A percentile compares a stretch with the other conserved stretches of the same genome.
phyloP scores from a whole-genome alignment of 202 grass and related monocot species.

The Schoenoplectus triqueter region DNA sequence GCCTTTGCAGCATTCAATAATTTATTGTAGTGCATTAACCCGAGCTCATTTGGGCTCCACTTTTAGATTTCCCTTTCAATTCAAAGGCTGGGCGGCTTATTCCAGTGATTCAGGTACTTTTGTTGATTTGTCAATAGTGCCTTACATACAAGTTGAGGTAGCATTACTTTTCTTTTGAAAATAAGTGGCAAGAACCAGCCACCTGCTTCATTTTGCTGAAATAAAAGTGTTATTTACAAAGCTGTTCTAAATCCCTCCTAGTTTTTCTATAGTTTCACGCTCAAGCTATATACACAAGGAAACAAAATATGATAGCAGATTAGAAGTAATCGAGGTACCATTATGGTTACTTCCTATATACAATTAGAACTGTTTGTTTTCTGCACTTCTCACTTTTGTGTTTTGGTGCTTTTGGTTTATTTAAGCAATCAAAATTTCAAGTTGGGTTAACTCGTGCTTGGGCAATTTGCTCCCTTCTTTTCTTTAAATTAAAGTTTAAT shows the following conservation, averaged over 20 bases:
- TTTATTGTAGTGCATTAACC: slow-evolving; percentile 50
- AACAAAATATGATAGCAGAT: background rate
- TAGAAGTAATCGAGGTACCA: background rate
- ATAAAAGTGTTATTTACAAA: background rate
- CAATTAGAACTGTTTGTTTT: slow-evolving; percentile 4
- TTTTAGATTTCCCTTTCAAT: slow-evolving; percentile 44
- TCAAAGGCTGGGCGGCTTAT: slow-evolving; percentile 55
- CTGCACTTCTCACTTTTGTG: slow-evolving; percentile 29
- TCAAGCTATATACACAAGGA: no score
- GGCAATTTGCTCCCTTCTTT: background rate
- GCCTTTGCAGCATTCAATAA: slow-evolving; percentile 32
- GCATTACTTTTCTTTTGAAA: background rate
- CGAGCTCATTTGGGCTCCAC: slow-evolving; percentile 33
- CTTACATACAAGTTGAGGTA: background rate
- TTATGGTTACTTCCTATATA: background rate
- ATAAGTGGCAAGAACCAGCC: background rate
- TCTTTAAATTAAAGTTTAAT: slow-evolving; percentile 9
- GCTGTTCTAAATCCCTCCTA: background rate
- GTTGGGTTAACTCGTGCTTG: slow-evolving; percentile 32
- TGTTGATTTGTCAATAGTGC: no score
- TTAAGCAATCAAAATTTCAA: slow-evolving; percentile 46
- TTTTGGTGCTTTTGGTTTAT: slow-evolving; percentile 40
- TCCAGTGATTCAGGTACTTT: slow-evolving; percentile 44
- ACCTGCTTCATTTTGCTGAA: background rate
- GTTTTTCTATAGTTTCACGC: no score